Conservation (phyloP, 1,284 basidiomycete genomes). For the Bjerkandera adusta region DNA sequence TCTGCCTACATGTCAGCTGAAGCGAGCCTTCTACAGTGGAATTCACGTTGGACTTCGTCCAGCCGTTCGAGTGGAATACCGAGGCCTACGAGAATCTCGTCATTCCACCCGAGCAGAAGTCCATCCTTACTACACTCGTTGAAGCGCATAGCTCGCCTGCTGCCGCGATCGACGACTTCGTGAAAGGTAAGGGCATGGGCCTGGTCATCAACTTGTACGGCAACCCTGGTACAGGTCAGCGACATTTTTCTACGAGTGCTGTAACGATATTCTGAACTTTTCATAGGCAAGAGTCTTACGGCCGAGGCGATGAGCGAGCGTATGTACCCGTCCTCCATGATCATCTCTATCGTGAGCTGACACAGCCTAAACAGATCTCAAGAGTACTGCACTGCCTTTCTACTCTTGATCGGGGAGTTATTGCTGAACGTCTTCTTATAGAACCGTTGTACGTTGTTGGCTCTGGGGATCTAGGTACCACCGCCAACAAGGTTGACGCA, state of each 20-base stretch:
- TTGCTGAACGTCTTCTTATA: slow-evolving; percentile 16
- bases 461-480: slow-evolving; percentile 59
- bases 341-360: slow-evolving; percentile 40
- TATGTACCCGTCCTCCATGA: slow-evolving; percentile 14
- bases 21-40: slow-evolving; percentile 38
- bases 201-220: slow-evolving; percentile 62
- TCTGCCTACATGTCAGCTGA: not conserved
- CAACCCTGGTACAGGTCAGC: slow-evolving; percentile 49
- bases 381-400: too few species aligned
- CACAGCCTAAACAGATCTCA: too few species aligned
- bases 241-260: not conserved
- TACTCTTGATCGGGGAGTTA: too few species aligned
- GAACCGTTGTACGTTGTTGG: slow-evolving; percentile 55
- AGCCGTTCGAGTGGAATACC: slow-evolving; percentile 51
- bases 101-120: slow-evolving; percentile 49
- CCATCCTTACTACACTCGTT: slow-evolving; percentile 53
- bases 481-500: slow-evolving; percentile 34
- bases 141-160: slow-evolving; percentile 52
- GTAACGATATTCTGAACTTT: not conserved
- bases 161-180: slow-evolving; percentile 53
- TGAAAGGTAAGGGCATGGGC: slow-evolving; percentile 60
- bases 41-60: slow-evolving; percentile 51
- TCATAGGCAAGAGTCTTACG: slow-evolving; percentile 41
- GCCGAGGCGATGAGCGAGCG: slow-evolving; percentile 51
- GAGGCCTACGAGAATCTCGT: slow-evolving; percentile 60